Evolutionary conservation across 768 basidiomycete genomes (phyloP).

Genomic region (Hericium rajendrae): DNA sequence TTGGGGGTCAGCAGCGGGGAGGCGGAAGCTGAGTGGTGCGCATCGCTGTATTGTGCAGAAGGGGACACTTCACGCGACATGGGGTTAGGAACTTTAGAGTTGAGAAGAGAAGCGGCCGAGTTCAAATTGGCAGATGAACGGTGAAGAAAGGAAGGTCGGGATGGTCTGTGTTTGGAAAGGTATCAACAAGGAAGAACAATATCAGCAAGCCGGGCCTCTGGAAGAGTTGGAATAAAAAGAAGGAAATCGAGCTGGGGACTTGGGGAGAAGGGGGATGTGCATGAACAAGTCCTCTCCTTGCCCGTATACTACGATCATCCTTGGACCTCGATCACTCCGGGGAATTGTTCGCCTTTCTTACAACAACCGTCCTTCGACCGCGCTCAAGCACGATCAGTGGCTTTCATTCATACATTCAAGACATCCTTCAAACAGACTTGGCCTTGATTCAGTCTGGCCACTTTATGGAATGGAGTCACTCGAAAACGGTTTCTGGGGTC

Average conservation of each 20-base stretch:
- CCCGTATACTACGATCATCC: background rate
- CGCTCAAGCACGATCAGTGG: background rate
- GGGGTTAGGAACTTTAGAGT: background rate
- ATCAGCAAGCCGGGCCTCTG: background rate
- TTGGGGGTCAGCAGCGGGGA: constrained; percentile 1
- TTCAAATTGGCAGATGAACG: background rate
- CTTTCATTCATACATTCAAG: no score
- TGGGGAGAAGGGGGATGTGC: background rate
- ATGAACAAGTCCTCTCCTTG: background rate
- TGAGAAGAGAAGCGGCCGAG: no score
- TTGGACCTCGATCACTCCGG: background rate
- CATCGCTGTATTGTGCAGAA: background rate
- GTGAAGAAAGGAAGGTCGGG: background rate
- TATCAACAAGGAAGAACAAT: background rate
- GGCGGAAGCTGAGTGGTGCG: background rate
- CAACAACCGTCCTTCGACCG: background rate
- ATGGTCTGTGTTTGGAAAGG: background rate
- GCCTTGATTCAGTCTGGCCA: no score
- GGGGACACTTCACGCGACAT: background rate
- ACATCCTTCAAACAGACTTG: no score
- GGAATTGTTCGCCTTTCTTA: background rate
- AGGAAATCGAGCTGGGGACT: background rate
- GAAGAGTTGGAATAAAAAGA: background rate
- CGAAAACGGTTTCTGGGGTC: background rate
- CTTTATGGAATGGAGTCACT: no score